Percentiles rank a stretch among this genome's conserved stretches.
These are phyloP conservation scores for Umbilicus rupestris DNA, from an alignment of 164 flowering plant species.

Conservation along the genomic window DNA sequence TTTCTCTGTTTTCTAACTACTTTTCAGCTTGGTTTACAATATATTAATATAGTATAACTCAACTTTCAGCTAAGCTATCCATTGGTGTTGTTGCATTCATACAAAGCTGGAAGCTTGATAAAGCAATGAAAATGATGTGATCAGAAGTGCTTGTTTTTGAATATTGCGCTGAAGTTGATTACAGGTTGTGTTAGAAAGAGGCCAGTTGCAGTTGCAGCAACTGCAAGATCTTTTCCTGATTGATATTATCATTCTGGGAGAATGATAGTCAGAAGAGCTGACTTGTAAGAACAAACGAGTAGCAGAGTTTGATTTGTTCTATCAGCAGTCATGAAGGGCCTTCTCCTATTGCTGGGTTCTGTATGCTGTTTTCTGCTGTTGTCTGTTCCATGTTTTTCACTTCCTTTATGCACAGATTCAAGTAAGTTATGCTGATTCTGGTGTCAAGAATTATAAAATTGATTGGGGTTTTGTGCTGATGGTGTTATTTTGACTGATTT, in stretches of 20 bases:
- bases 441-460: not conserved
- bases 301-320: not conserved
- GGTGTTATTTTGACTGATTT: not conserved
- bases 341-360: not conserved
- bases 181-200: not conserved
- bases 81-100: not conserved
- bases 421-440: not conserved
- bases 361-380: conserved; percentile 10
- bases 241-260: not conserved
- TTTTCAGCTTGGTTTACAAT: too few relatives aligned
- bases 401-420: conserved; percentile 6
- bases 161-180: not conserved
- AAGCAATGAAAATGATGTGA: not conserved
- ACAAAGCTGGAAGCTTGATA: not conserved
- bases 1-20: too few relatives aligned
- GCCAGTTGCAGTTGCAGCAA: not conserved
- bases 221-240: not conserved
- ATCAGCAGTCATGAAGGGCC: not conserved
- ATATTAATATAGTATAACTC: too few relatives aligned
- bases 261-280: not conserved
- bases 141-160: not conserved
- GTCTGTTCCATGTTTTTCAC: conserved; percentile 1
- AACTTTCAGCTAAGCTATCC: not conserved
- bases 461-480: conserved; percentile 4
- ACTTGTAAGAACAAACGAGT: not conserved